Conservation (phyloP, 768 basidiomycete genomes). For the Lactarius sanguifluus region DNA sequence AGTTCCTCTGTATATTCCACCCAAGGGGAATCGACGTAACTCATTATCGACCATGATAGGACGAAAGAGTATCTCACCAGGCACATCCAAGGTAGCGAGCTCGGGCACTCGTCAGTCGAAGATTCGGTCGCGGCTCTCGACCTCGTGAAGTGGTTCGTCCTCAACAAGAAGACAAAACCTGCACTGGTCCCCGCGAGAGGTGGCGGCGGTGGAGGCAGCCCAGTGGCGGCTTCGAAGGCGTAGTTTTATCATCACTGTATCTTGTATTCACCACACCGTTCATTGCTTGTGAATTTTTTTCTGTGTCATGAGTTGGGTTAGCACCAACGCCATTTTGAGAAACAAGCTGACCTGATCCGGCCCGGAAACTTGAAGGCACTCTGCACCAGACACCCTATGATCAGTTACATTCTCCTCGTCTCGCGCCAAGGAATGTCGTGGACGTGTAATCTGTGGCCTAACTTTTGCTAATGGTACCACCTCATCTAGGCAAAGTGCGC, state of each 20-base stretch:
- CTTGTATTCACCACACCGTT: not conserved
- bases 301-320: not conserved
- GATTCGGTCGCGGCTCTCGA: slow-evolving; percentile 89
- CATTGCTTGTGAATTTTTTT: not conserved
- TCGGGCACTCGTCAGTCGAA: slow-evolving; percentile 88
- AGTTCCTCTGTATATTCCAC: slow-evolving; percentile 29
- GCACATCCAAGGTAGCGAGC: slow-evolving; percentile 77
- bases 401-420: slow-evolving; percentile 91
- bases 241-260: slow-evolving; percentile 8
- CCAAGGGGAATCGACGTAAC: not conserved
- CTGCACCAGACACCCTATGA: slow-evolving; percentile 45
- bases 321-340: not conserved
- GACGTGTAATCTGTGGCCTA: not conserved
- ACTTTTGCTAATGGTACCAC: not conserved
- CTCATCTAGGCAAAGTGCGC: slow-evolving; percentile 75
- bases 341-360: not conserved
- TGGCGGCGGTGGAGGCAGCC: not conserved
- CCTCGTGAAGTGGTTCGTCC: slow-evolving; percentile 78
- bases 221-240: not conserved
- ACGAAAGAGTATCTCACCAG: slow-evolving; percentile 79
- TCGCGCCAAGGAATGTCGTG: slow-evolving; percentile 74
- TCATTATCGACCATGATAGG: slow-evolving; percentile 40
- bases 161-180: slow-evolving; percentile 53
- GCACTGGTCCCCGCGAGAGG: not conserved
- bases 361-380: not conserved